phyloP scores from a whole-genome alignment of 2,329 filamentous ascomycete genomes.

The Microdochium bolleyi region DNA sequence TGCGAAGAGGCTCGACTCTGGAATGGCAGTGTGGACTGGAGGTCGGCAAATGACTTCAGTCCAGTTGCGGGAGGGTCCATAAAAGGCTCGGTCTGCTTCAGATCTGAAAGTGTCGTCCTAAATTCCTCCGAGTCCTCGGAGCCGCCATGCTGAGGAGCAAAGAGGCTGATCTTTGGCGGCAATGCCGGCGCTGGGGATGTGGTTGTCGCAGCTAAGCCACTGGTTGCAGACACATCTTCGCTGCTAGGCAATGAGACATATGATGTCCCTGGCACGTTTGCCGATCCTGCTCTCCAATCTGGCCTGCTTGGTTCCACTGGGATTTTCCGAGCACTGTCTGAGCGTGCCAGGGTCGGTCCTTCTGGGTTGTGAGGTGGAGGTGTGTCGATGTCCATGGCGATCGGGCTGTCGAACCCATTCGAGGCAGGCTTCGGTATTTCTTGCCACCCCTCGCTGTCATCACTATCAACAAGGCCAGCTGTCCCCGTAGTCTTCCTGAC shows the following conservation, averaged over 20 bases:
- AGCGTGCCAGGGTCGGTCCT: slow-evolving; percentile 14
- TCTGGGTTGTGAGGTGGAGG: slow-evolving; percentile 26
- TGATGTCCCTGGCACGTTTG: slow-evolving; percentile 17
- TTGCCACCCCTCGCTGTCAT: slow-evolving; percentile 31
- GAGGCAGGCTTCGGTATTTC: slow-evolving; percentile 10
- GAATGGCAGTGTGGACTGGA: slow-evolving; percentile 50
- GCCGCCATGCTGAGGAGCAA: slow-evolving; percentile 30
- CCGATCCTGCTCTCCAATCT: slow-evolving; percentile 49
- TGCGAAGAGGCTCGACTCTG: slow-evolving; percentile 39
- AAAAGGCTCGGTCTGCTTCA: slow-evolving; percentile 49
- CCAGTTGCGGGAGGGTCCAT: slow-evolving; percentile 33
- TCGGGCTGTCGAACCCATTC: slow-evolving; percentile 34
- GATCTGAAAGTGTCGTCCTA: slow-evolving; percentile 42
- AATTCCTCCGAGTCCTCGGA: slow-evolving; percentile 51
- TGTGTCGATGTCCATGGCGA: slow-evolving; percentile 59
- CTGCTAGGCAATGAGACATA: slow-evolving; percentile 1
- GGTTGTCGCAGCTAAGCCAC: not conserved
- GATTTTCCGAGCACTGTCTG: slow-evolving; percentile 39
- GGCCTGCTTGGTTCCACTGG: slow-evolving; percentile 50
- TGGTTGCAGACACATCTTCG: not conserved
- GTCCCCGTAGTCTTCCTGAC: slow-evolving; percentile 40
- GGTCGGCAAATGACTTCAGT: slow-evolving; percentile 44
- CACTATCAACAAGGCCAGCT: slow-evolving; percentile 36
- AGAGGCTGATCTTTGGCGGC: slow-evolving; percentile 9
- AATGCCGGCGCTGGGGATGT: slow-evolving; percentile 1